Evolutionary conservation across 176 grass and related monocot species (phyloP).

Genomic region (Microstegium vimineum): DNA sequence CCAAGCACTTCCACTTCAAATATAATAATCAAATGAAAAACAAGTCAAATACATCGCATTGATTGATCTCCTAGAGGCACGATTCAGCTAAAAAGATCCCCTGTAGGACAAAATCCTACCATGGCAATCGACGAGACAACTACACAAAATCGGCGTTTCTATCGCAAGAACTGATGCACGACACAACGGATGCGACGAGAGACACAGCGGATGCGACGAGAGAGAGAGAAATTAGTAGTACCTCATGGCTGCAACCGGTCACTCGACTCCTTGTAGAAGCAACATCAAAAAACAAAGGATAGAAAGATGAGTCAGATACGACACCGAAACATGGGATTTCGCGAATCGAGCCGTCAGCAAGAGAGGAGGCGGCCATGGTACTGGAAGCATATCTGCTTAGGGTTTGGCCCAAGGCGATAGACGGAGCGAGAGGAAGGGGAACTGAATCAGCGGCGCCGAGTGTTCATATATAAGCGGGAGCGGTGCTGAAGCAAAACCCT

Average conservation of each 20-base stretch:
- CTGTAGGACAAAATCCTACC: background rate
- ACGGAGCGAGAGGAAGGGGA: background rate
- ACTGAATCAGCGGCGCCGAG: background rate
- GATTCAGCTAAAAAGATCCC: background rate
- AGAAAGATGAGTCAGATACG: background rate
- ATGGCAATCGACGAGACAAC: background rate
- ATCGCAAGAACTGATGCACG: background rate
- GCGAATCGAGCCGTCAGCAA: background rate
- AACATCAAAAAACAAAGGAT: background rate
- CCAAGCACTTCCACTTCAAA: too few species aligned
- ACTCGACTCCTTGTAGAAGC: background rate
- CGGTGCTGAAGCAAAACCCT: background rate
- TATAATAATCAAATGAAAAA: background rate
- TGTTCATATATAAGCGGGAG: background rate
- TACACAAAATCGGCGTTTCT: background rate
- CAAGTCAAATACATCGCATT: background rate
- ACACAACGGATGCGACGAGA: background rate
- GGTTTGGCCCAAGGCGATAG: background rate
- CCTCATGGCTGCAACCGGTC: slow-evolving; percentile 37
- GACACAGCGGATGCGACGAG: too few species aligned
- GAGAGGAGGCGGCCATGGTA: background rate
- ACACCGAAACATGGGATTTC: background rate
- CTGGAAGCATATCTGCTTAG: background rate
- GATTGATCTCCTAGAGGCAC: background rate
- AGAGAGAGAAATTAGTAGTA: background rate